Evolutionary conservation across 2,329 filamentous ascomycete species (phyloP), one percentile per base, ranked within the genome.

Genomic region (Fusarium sp.): DNA sequence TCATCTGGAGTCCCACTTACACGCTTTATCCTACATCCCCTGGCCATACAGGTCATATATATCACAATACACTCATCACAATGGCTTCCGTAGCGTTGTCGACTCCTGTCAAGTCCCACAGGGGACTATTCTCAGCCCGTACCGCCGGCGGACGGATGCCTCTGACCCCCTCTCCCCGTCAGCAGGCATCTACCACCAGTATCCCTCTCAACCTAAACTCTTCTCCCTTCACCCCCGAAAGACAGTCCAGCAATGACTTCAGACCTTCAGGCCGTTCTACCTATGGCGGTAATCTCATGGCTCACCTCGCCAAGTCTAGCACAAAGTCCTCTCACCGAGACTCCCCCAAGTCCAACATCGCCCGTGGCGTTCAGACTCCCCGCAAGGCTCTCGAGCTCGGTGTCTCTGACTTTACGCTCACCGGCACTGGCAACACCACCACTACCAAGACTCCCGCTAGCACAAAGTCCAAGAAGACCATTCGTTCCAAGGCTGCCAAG

Each of bases 271-370:
- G 84, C 69, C 92, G 93, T 82, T 93, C 93, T 9, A 89, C 93
- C 63, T 96, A 93, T 79, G 89, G 90, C 65, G 91, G 90, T 68
- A 94, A 94, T 80, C 84, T 97, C 60, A 88, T 92, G 68, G 86
- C 92, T 63, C 91, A 94, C 77, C 91, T 97, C 76, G 86, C 91
- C 66, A 92, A 91, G 75, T 90, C 86, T 4, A 81, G 80, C 63
- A 86, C 89, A 65, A 91, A 90, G 82, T 82, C 85, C 40, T 83
- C 87, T 40, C 90, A 92, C 79, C 91, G 92, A 50, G 92, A 96
- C 77, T 97, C 95, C 4, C 94, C 94, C 77, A 98, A 98, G 85
- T 97, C 94, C 62, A 98, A 97, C 85, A 97, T 97, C 79, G 92
- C 92, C 71, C 89, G 89, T 69, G 83, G 83, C 41, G 87, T 88